These are phyloP conservation scores for Phytophthora macrochlamydospora DNA, from an alignment of 352 stramenopile species.

Conservation along the genomic window DNA sequence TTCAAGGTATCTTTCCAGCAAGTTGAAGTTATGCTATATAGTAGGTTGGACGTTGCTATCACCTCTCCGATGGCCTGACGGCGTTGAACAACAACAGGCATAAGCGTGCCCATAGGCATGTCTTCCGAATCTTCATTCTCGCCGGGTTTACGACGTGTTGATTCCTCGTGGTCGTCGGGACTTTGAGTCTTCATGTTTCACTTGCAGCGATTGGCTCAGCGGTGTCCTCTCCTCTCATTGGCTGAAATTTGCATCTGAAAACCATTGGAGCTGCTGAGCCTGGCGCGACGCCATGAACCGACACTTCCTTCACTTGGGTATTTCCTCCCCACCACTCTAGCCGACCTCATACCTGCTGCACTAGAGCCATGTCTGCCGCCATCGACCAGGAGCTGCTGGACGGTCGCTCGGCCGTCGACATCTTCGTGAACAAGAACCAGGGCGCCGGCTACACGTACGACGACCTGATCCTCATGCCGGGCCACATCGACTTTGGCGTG, in stretches of 20 bases:
- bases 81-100: neutral
- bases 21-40: conserved; percentile 17
- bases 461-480: conserved; percentile 83
- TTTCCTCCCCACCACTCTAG: conserved; percentile 28
- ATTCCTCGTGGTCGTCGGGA: neutral
- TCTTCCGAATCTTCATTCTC: neutral
- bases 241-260: conserved; percentile 36
- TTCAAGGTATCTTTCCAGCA: conserved; percentile 23
- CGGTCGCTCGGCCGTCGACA: conserved; percentile 77
- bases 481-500: conserved; percentile 80
- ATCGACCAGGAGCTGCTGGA: conserved; percentile 69
- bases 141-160: neutral
- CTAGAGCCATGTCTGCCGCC: neutral
- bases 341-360: neutral
- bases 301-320: conserved; percentile 44
- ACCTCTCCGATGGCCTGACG: neutral
- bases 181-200: neutral
- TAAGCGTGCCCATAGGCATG: neutral
- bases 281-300: conserved; percentile 21
- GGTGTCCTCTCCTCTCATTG: conserved; percentile 33
- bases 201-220: conserved; percentile 21
- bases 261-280: conserved; percentile 47
- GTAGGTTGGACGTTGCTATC: no score
- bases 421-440: conserved; percentile 90
- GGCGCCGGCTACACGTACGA: conserved; percentile 83